phyloP scores from a whole-genome alignment of 441 rosid species.

The Pelargonium cotyledonis region DNA sequence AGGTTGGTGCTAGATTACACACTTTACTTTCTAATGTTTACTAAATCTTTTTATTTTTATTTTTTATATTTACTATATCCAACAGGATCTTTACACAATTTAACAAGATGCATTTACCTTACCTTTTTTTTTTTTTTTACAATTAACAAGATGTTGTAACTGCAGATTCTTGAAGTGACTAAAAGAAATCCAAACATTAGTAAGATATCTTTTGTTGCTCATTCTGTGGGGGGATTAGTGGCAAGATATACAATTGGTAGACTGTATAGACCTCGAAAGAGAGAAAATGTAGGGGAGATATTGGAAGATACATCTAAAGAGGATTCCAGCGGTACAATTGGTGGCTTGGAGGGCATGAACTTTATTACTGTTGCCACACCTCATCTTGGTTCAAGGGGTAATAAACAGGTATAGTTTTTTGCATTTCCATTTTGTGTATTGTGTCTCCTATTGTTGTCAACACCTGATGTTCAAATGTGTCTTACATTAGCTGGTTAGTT shows the following conservation, averaged over 20 bases:
- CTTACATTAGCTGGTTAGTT: background rate
- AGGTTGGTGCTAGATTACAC: constrained; percentile 28
- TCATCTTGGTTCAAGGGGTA: constrained; percentile 95
- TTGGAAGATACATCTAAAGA: constrained; percentile 22
- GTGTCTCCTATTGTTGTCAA: background rate
- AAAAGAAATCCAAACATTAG: constrained; percentile 47
- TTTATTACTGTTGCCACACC: constrained; percentile 92
- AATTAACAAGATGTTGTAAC: constrained; percentile 18
- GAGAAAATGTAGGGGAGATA: constrained; percentile 28
- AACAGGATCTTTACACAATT: background rate
- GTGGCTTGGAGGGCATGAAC: constrained; percentile 78
- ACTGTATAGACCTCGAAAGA: constrained; percentile 51
- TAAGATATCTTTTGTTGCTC: constrained; percentile 89
- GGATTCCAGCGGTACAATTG: constrained; percentile 43
- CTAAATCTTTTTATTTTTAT: constrained; percentile 3
- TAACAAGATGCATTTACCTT: background rate
- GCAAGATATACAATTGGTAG: constrained; percentile 92
- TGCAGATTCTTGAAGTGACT: constrained; percentile 70
- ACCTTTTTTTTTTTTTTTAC: constrained; percentile 10
- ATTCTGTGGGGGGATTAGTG: constrained; percentile 95
- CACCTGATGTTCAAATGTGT: background rate
- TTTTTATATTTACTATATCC: background rate
- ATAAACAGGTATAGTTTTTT: constrained; percentile 61
- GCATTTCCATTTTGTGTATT: background rate
- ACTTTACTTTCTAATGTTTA: background rate